Base-by-base conservation (phyloP, 2,329 filamentous ascomycete genomes). In the Xylaria sp. region DNA sequence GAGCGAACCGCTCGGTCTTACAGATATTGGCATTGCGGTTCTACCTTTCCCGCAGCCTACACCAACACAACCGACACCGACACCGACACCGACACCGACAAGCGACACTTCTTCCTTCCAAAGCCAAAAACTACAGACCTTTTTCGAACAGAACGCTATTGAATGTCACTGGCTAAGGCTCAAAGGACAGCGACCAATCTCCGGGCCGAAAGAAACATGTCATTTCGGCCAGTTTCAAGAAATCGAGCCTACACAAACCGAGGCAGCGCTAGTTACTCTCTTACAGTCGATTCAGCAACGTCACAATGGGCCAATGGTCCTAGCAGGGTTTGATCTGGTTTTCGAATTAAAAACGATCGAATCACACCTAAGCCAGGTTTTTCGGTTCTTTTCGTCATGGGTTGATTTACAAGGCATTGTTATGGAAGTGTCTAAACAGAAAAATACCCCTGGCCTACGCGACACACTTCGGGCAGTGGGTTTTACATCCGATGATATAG, bases 11-110 rank as follows among this genome's bases (percentile, higher is more conserved):
- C 53, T 70, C 23, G 28, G 53, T 33, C 23, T 62, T 9, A 64
- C 59, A 56, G 66, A 70, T 48, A 67, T 70, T n/a, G 62, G 68
- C 63, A 59, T 70, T 58, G 65, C 59, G 23, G 62, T 60, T 48
- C 10, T 65, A 15, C 28, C 57, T 53, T 63, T 26, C 23, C 46
- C 60, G n/a, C 46, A 6, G 20, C 38, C 31, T 38, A 36, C 51
- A 31, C 33, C 23, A n/a, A 63, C 7, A 33, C 31, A 33, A 60
- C 49, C 54, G 26, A 49, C 17, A 54, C 20, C 6, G 1, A 40
- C 31, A 60, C 49, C 54, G 26, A 49, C 17, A 54, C 20, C 6
- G 1, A 40, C 31, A 33, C 31, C 7, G 31, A 33, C 31, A 33
- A 33, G 7, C 6, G 31, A 59, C 26, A 49, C 17, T 17, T 20